Evolutionary conservation across 352 stramenopile species (phyloP).

Genomic region (Phytophthora agathidicida): DNA sequence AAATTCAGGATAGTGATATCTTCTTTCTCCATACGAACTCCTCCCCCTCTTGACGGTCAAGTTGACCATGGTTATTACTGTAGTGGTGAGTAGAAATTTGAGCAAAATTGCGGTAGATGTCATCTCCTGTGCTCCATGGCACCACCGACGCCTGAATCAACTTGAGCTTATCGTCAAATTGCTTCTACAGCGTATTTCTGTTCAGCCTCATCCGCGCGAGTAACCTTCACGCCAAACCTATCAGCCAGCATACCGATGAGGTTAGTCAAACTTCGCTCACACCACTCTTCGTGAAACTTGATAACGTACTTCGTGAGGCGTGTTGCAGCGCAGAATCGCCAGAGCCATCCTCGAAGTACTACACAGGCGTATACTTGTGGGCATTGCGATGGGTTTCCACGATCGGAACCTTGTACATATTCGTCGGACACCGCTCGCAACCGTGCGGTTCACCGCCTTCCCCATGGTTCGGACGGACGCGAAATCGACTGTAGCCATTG

Average conservation of each 20-base stretch:
- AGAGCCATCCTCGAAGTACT: conserved; percentile 77
- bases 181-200: conserved; percentile 60
- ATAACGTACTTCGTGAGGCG: conserved; percentile 53
- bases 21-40: too few species aligned
- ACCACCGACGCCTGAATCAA: conserved; percentile 52
- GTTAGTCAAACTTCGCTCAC: neutral
- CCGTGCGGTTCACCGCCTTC: conserved; percentile 44
- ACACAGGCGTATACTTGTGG: conserved; percentile 43
- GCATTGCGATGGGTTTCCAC: conserved; percentile 48
- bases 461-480: conserved; percentile 62
- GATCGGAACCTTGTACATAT: conserved; percentile 87
- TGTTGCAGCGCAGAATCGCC: conserved; percentile 71
- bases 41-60: too few species aligned
- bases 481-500: conserved; percentile 39
- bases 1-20: too few species aligned
- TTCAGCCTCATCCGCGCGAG: conserved; percentile 52
- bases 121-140: conserved; percentile 64
- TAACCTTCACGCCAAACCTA: conserved; percentile 72
- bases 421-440: conserved; percentile 64
- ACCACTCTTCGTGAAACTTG: neutral
- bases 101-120: conserved; percentile 64
- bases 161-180: conserved; percentile 39
- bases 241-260: neutral
- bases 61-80: too few species aligned
- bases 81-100: conserved; percentile 26